phyloP scores from a whole-genome alignment of 495 filamentous ascomycete species.

The Chaetomium fimeti region DNA sequence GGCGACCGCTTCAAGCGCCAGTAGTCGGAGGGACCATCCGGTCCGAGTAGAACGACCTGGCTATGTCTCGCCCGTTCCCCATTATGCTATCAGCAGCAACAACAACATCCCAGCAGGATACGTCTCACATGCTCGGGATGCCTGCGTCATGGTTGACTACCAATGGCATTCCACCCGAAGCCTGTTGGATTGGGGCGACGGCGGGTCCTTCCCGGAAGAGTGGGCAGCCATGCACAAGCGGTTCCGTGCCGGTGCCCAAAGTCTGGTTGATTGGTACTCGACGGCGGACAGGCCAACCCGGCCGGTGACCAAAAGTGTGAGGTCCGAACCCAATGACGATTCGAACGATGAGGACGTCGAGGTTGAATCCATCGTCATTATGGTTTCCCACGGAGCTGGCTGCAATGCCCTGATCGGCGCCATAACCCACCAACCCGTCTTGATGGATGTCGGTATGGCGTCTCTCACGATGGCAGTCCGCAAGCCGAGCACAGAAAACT shows the following conservation, averaged over 20 bases:
- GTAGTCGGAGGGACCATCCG: conserved; percentile 20
- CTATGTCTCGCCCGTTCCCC: conserved; percentile 75
- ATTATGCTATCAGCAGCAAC: conserved; percentile 76
- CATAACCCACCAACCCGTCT: conserved; percentile 80
- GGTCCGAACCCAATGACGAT: conserved; percentile 27
- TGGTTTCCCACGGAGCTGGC: conserved; percentile 96
- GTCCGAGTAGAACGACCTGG: conserved; percentile 27
- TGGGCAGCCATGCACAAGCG: conserved; percentile 93
- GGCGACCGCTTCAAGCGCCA: conserved; percentile 27
- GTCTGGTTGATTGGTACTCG: conserved; percentile 78
- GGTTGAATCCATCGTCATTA: conserved; percentile 74
- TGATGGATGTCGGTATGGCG: conserved; percentile 85
- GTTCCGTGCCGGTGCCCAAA: conserved; percentile 71
- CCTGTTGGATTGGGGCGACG: conserved; percentile 76
- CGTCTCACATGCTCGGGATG: conserved; percentile 87
- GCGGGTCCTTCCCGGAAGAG: conserved; percentile 86
- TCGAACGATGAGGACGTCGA: conserved; percentile 48
- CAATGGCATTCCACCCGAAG: conserved; percentile 90
- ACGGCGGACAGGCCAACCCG: conserved; percentile 51
- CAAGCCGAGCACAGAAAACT: conserved; percentile 45
- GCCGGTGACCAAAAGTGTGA: conserved; percentile 41
- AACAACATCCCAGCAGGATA: conserved; percentile 84
- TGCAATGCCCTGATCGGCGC: conserved; percentile 95
- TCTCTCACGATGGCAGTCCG: conserved; percentile 87
- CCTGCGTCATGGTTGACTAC: conserved; percentile 81